Percentiles rank a stretch among this genome's conserved stretches.
Conservation (phyloP, 108 stramenopile species). For the Aurantiochytrium sp. region DNA sequence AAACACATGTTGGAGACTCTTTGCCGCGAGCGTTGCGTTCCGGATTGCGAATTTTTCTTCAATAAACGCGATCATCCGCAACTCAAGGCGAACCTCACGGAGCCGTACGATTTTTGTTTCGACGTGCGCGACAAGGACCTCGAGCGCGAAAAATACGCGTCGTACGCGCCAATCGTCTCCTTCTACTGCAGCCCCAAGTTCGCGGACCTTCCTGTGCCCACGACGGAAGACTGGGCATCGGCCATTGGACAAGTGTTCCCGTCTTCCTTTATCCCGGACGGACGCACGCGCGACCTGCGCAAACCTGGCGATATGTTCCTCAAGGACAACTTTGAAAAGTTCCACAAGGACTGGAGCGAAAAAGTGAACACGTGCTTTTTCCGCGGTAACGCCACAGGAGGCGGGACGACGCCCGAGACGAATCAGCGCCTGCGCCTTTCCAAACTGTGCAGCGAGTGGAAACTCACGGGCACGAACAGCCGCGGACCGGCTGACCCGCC, state of each 20-base stretch:
- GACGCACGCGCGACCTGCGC: conserved; percentile 63
- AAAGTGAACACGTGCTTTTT: conserved; percentile 91
- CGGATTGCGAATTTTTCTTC: conserved; percentile 98
- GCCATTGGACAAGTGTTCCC: conserved; percentile 79
- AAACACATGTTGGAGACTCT: conserved; percentile 90
- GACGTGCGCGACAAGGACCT: conserved; percentile 91
- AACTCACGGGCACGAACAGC: conserved; percentile 71
- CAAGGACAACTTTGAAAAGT: conserved; percentile 88
- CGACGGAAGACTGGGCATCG: conserved; percentile 99
- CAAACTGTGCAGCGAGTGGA: conserved; percentile 70
- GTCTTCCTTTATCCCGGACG: conserved; percentile 39
- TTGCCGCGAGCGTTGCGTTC: conserved; percentile 70
- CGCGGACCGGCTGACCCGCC: conserved; percentile 70
- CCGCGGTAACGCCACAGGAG: conserved; percentile 96
- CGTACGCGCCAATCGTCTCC: conserved; percentile 89
- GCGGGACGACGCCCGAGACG: conserved; percentile 84
- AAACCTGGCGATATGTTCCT: conserved; percentile 92
- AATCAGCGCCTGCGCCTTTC: conserved; percentile 89
- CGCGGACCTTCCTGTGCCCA: conserved; percentile 95
- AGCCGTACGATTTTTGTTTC: conserved; percentile 98
- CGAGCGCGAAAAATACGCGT: conserved; percentile 73
- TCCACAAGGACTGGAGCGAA: conserved; percentile 82
- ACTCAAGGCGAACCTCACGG: conserved; percentile 90
- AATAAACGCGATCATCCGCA: conserved; percentile 99
- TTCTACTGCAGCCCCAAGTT: conserved; percentile 89